Base-by-base conservation (phyloP, 805 yeast genomes). In the Zygotorulaspora sp. region DNA sequence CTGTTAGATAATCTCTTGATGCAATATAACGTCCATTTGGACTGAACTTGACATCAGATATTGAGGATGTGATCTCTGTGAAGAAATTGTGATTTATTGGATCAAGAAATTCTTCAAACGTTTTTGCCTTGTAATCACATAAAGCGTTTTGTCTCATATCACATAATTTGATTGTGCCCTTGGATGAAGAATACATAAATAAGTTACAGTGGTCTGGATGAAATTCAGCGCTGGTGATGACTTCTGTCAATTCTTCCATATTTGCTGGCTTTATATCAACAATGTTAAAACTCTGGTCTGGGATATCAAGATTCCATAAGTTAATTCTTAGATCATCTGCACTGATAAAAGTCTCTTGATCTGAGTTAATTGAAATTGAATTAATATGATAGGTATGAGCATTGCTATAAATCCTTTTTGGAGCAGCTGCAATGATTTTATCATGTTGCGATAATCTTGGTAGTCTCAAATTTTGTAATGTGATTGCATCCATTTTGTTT, bases 231-330 rank as follows among this genome's bases (percentile, higher is more conserved):
- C 89, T 77, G 12, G 99, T 92, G 48, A 92, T 90, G 36, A 92
- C 98, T 64, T 92, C 98, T 7, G 98, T 90, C 53, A 92, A 75
- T 66, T 92, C 99, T 68, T 92, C 99, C 98, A 92, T 94, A 64
- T 88, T 88, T 5, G 88, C 85, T 7, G 99, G 99, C 62, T 94
- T 88, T 57, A 92, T 92, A 66, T 92, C 98, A 41, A 92, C 97
- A 49, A 92, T 92, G 63, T 92, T 94, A 66, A 92, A 92, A 53
- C 89, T 78, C 67, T 90, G 96, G 64, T 90, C 96, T 14, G 96
- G 87, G 51, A 88, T 84, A 38, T 86, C 88, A 50, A 89, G 71
- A 63, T 90, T 89, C 99, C 99, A 92, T 48, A 92, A 68, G 63
- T 92, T 92, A 58, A 92, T 83, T 58, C 99, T 77, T 59, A 92